These are phyloP conservation scores for Emericellopsis terricola DNA, from an alignment of 495 filamentous ascomycete genomes.

Conservation along the genomic window DNA sequence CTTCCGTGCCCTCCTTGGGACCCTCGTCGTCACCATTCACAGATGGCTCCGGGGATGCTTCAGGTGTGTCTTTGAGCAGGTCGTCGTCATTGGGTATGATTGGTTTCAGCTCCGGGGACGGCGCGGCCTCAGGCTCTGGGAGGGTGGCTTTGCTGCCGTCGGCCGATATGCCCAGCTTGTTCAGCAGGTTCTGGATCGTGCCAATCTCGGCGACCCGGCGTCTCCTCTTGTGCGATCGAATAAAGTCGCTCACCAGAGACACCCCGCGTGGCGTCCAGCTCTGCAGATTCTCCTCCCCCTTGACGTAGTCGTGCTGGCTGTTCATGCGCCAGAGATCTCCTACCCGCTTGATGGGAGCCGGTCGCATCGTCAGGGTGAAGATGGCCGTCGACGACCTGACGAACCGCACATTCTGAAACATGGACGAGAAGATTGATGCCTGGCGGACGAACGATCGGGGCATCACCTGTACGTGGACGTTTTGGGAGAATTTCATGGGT, in stretches of 20 bases:
- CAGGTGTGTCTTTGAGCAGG: slow-evolving; percentile 26
- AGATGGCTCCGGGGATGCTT: slow-evolving; percentile 14
- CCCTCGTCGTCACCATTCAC: slow-evolving; percentile 6
- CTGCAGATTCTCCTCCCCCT: slow-evolving; percentile 72
- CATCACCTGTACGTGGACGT: slow-evolving; percentile 64
- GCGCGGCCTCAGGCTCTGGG: background rate
- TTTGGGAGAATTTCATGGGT: slow-evolving; percentile 69
- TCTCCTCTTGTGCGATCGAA: slow-evolving; percentile 48
- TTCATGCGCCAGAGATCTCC: slow-evolving; percentile 96
- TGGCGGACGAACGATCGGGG: slow-evolving; percentile 71
- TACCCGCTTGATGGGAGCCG: slow-evolving; percentile 73
- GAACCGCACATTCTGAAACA: slow-evolving; percentile 71
- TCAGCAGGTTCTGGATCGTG: slow-evolving; percentile 54
- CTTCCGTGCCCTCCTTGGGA: slow-evolving; percentile 4
- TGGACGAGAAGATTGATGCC: slow-evolving; percentile 66
- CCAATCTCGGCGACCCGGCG: slow-evolving; percentile 62
- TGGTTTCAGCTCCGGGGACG: background rate
- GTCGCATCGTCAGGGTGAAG: slow-evolving; percentile 72
- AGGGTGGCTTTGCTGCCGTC: background rate
- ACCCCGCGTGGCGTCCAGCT: slow-evolving; percentile 81
- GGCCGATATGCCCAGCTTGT: slow-evolving; percentile 17
- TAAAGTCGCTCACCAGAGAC: slow-evolving; percentile 70
- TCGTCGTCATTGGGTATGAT: slow-evolving; percentile 17
- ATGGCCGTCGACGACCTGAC: slow-evolving; percentile 73
- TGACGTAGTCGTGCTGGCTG: slow-evolving; percentile 81